A percentile compares a stretch with the other conserved stretches of the same genome.
phyloP scores from a whole-genome alignment of 345 rosid species.

The Melaleuca quinquenervia region DNA sequence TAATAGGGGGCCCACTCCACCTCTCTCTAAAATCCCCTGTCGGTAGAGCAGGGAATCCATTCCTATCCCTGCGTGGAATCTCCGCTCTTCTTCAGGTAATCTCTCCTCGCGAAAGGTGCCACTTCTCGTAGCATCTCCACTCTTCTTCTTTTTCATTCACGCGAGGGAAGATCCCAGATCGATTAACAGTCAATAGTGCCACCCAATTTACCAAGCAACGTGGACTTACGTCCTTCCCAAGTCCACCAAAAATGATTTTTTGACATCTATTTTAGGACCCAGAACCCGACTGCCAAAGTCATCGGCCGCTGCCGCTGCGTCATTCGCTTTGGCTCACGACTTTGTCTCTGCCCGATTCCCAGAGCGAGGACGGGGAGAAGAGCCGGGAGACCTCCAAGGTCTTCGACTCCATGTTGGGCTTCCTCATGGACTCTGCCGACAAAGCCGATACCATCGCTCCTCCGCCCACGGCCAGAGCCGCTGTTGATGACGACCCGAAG shows the following conservation, averaged over 20 bases:
- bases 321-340: neutral
- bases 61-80: too few species aligned
- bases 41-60: too few species aligned
- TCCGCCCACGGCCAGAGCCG: neutral
- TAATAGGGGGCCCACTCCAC: too few species aligned
- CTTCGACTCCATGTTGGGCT: neutral
- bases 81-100: too few species aligned
- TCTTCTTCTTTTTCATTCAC: neutral
- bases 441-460: neutral
- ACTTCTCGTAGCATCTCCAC: neutral
- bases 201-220: neutral
- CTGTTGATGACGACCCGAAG: neutral
- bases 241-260: neutral
- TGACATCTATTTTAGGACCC: neutral
- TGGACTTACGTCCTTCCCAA: neutral
- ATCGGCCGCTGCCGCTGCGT: neutral
- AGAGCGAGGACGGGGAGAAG: neutral
- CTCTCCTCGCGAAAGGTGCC: neutral
- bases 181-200: neutral
- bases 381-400: neutral
- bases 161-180: neutral
- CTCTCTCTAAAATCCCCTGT: too few species aligned
- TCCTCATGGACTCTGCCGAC: neutral
- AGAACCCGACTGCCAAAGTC: neutral
- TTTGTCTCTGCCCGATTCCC: neutral